Percentiles rank a stretch among this genome's conserved stretches.
phyloP scores from a whole-genome alignment of 495 filamentous ascomycete species.

The Penicillium cataractarum region DNA sequence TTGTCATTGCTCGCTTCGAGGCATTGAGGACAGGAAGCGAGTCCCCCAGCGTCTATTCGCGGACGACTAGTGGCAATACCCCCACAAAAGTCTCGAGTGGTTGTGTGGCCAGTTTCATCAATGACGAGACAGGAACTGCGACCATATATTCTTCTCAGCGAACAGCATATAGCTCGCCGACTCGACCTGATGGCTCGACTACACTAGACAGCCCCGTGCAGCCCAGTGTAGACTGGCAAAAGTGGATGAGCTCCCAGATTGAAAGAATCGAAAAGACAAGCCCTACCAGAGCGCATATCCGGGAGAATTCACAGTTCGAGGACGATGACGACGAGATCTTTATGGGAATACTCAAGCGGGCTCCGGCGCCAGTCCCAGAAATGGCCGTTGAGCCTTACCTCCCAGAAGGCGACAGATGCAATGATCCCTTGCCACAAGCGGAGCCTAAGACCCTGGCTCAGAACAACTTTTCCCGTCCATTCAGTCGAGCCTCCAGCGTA shows the following conservation, averaged over 20 bases:
- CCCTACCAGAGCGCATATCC: conserved; percentile 53
- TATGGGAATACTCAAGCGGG: conserved; percentile 16
- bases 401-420: not conserved
- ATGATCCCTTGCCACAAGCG: conserved; percentile 13
- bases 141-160: conserved; percentile 49
- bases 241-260: conserved; percentile 53
- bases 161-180: conserved; percentile 42
- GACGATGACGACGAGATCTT: conserved; percentile 44
- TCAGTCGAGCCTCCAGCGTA: conserved; percentile 39
- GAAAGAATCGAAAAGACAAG: conserved; percentile 39
- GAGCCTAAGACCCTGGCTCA: conserved; percentile 17
- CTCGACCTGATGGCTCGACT: conserved; percentile 17
- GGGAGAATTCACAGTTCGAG: conserved; percentile 63
- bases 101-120: not conserved
- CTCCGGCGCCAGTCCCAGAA: conserved; percentile 3
- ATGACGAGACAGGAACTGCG: conserved; percentile 42
- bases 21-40: conserved; percentile 13
- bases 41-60: conserved; percentile 60
- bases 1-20: conserved; percentile 21
- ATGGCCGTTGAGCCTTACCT: not conserved
- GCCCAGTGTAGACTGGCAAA: conserved; percentile 49
- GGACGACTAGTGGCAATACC: conserved; percentile 52
- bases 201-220: conserved; percentile 10
- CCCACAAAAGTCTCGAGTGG: conserved; percentile 26
- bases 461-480: conserved; percentile 44